Evolutionary conservation across 345 rosid genomes (phyloP), one percentile per base, ranked within the genome.

Genomic region (Moringa oleifera): DNA sequence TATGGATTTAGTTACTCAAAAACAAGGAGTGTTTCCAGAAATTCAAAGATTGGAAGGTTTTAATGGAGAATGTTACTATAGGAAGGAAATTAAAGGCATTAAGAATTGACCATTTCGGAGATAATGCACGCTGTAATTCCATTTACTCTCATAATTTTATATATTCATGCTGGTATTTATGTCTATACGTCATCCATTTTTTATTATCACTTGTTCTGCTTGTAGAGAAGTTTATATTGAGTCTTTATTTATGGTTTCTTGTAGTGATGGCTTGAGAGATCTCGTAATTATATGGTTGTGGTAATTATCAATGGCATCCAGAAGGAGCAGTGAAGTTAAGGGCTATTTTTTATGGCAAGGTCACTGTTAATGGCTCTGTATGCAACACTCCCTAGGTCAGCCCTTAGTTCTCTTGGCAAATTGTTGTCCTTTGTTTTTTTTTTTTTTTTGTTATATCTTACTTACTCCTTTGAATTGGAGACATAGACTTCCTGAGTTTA

Each of bases 281-380:
- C 51, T 20, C 54, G 47, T 57, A 37, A 23, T 63, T 62, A 20
- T 55, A 20, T n/a, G 17, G 9, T 25, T 51, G 18, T 58, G 18
- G 20, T 71, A 49, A n/a, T 25, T 25, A 49, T 62, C 68, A 90
- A 97, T 90, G 82, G 95, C 97, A 31, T 94, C 97, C 0, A 86
- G 99, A 66, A 78, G 99, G 68, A 78, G 78, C 51, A 80, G 95
- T 55, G 97, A n/a, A n/a, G n/a, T n/a, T n/a, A 94, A 69, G 95
- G 88, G 71, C 85, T 58, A 88, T 90, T 50, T 88, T 94, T 72
- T 76, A 77, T 63, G 97, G 98, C 20, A 84, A 78, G 65, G 97
- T 93, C 74, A 88, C 94, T 45, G 96, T 93, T 3, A 90, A 90
- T 75, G 97, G 99, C 53, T 69, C 85, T 49, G 75, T 82, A 1